Evolutionary conservation across 257 asterid species (phyloP).

Genomic region (Solanum bulbocastanum): DNA sequence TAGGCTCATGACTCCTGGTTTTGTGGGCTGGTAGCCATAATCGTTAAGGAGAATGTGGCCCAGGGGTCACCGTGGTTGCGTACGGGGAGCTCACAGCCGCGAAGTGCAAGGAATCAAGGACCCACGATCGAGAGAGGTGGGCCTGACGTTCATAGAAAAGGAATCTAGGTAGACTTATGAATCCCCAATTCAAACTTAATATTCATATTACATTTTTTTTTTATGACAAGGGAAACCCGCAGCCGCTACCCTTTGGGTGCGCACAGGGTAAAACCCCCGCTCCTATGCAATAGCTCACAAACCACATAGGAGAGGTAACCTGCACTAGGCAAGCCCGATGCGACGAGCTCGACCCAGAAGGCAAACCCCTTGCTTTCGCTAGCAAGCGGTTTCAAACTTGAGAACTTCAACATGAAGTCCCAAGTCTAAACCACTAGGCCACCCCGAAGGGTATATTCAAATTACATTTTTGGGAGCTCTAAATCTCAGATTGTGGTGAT

Average conservation of each 20-base stretch:
- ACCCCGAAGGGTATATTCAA: no score
- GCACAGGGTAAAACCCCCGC: no score
- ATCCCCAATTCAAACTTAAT: neutral
- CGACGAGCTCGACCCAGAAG: no score
- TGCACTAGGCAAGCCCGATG: no score
- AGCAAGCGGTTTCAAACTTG: no score
- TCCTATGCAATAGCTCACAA: no score
- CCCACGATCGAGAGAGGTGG: neutral
- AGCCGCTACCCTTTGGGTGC: no score
- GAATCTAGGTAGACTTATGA: neutral
- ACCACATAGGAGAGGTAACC: no score
- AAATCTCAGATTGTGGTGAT: neutral
- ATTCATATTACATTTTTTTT: neutral
- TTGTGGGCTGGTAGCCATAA: neutral
- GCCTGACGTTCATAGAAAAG: neutral
- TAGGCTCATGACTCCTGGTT: neutral
- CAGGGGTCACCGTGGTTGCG: neutral
- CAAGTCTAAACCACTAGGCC: no score
- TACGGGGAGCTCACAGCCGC: neutral
- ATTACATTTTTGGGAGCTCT: neutral
- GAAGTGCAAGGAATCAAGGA: neutral
- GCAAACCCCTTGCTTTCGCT: no score
- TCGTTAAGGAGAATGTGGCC: neutral
- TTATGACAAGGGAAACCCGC: no score
- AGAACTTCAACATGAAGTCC: no score